phyloP scores from a whole-genome alignment of 2,329 filamentous ascomycete genomes.

The Penicillium sp. region DNA sequence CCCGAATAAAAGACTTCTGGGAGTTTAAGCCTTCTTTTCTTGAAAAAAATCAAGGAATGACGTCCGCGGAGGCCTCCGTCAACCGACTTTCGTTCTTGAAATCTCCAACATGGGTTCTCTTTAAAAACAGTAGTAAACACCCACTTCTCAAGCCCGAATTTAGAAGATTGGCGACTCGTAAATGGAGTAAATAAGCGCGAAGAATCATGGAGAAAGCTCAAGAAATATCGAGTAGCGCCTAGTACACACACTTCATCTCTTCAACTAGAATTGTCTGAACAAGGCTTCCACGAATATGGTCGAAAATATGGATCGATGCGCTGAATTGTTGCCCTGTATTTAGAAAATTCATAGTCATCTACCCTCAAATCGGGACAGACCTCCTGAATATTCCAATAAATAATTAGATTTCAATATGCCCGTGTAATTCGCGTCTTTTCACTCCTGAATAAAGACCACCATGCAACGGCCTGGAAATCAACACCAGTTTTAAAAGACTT shows the following conservation, averaged over 20 bases:
- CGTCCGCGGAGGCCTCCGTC: background rate
- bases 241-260: slow-evolving; percentile 14
- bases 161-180: background rate
- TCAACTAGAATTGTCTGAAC: slow-evolving; percentile 1
- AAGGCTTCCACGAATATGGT: background rate
- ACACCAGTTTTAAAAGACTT: slow-evolving; percentile 3
- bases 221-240: slow-evolving; percentile 2
- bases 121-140: slow-evolving; percentile 1
- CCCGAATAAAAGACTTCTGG: background rate
- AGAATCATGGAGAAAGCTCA: background rate
- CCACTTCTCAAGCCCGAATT: slow-evolving; percentile 2
- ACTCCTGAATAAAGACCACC: slow-evolving; percentile 1
- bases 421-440: slow-evolving; percentile 6
- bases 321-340: background rate
- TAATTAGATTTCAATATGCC: slow-evolving; percentile 10
- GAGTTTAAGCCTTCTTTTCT: background rate
- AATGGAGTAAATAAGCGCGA: background rate
- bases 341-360: background rate
- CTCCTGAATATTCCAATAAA: background rate
- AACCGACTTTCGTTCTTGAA: background rate
- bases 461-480: background rate
- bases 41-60: background rate
- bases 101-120: slow-evolving; percentile 4
- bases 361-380: background rate
- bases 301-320: background rate